Evolutionary conservation across 1,284 basidiomycete species (phyloP), one percentile per base, ranked within the genome.

Genomic region (Tilletiopsis washingtonensis): DNA sequence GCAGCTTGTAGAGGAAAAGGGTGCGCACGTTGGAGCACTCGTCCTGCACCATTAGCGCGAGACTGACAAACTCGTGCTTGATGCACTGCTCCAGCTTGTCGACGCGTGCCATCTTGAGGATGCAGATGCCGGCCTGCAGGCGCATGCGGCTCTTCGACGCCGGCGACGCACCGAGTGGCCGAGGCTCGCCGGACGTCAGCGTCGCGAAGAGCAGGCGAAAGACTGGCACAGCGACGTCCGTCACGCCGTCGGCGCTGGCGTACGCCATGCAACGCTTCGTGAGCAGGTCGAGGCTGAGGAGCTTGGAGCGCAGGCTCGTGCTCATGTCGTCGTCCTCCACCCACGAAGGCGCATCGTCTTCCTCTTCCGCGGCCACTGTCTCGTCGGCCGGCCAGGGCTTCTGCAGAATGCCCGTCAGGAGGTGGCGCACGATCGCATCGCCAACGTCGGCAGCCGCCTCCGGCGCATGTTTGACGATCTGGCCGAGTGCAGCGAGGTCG

Each of bases 1-100:
- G 75, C 4, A 93, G 76, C 74, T 91, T 93, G 42, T 78, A 80
- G 45, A 97, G 73, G 75, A 94, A 88, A 3, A 68, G 74, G 49
- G 82, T 77, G 37, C 94, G 87, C 38, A 98, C 88, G 56, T 87
- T 81, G 71, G 84, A 96, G 66, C 84, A 88, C 1, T 86, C 78
- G 68, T 98, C 93, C 47, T 94, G 90, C 9, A 88, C 80, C 2
- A 81, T 81, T 47, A 88, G 78, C 1, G 85, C 86, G 15, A 96
- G 68, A 54, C 79, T 76, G 27, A 84, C 74, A 62, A 91, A 91
- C 64, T 82, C 80, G 14, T 76, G 75, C 25, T 77, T 45, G 19
- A 40, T 37, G 9, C n/a, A 24, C 9, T 9, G 9, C n/a, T 34
- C 29, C 29, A 34, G 29, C 4, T 12, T 19, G 2, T 21, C 6